phyloP scores from a whole-genome alignment of 192 early-diverging fungal genomes.

The Linnemannia zychae region DNA sequence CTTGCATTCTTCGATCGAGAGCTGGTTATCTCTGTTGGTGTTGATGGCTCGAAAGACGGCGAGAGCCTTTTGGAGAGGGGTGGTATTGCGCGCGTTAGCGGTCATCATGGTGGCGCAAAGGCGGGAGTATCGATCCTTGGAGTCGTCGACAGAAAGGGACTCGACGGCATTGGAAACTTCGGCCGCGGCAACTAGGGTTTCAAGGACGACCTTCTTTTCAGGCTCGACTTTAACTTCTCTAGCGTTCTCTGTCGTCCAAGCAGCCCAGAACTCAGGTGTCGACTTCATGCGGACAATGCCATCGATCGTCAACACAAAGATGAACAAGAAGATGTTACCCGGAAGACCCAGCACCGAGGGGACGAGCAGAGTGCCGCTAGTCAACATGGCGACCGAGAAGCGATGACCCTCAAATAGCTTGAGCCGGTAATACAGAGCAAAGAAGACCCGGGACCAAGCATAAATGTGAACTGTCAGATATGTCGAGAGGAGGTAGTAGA shows the following conservation, averaged over 20 bases:
- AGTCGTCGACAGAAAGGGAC: background rate
- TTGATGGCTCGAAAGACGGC: conserved; percentile 13
- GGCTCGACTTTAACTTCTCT: background rate
- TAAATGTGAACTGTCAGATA: conserved; percentile 24
- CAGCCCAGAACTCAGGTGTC: conserved; percentile 2
- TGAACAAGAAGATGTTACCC: conserved; percentile 4
- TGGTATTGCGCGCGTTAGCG: background rate
- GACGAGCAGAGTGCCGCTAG: conserved; percentile 11
- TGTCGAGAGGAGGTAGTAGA: conserved; percentile 16
- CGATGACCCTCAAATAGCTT: conserved; percentile 22
- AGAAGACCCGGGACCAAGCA: conserved; percentile 24
- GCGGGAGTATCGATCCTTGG: background rate
- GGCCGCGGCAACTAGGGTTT: conserved; percentile 10
- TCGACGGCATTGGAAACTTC: conserved; percentile 3
- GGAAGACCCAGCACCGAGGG: conserved; percentile 16
- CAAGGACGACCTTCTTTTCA: conserved; percentile 11
- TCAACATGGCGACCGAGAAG: conserved; percentile 28
- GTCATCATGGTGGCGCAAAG: conserved; percentile 13
- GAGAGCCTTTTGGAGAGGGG: conserved; percentile 1
- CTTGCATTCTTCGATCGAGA: conserved; percentile 1
- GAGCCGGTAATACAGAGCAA: conserved; percentile 20
- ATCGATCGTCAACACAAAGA: background rate
- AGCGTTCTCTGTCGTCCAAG: conserved; percentile 18
- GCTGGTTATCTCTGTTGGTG: background rate
- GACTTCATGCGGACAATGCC: background rate